Evolutionary conservation across 2,329 filamentous ascomycete species (phyloP).

Genomic region (Tolypocladium tundrense): DNA sequence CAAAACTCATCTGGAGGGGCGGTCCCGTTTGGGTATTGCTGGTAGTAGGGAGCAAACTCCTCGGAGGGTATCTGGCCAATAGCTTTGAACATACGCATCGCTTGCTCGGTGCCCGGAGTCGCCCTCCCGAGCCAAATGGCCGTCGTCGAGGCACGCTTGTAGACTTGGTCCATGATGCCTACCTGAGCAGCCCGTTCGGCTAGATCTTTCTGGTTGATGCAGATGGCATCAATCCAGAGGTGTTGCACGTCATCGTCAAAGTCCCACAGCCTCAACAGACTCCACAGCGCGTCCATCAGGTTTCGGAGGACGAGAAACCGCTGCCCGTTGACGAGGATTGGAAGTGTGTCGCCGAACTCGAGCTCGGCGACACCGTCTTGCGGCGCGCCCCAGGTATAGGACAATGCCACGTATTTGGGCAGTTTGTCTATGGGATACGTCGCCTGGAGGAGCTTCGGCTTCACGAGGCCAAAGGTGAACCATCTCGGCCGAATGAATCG

Average conservation of each 20-base stretch:
- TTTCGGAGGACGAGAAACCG: neutral
- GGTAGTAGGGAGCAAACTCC: neutral
- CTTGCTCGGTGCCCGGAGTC: neutral
- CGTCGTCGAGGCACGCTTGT: conserved; percentile 6
- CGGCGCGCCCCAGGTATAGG: neutral
- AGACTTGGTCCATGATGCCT: conserved; percentile 9
- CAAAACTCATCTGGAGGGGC: neutral
- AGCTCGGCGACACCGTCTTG: neutral
- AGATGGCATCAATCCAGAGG: conserved; percentile 8
- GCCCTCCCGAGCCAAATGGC: conserved; percentile 8
- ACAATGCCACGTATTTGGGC: neutral
- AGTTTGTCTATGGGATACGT: neutral
- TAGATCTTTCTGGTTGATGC: conserved; percentile 7
- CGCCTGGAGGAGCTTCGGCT: neutral
- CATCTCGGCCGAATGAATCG: neutral
- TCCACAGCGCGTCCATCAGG: neutral
- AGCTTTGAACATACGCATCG: neutral
- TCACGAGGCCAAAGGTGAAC: neutral
- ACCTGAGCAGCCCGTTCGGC: conserved; percentile 5
- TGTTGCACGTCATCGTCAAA: neutral
- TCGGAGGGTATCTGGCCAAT: neutral
- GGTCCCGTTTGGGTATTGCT: neutral
- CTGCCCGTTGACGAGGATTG: neutral
- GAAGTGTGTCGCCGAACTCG: neutral
- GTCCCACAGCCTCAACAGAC: neutral